Conservation (phyloP, 371 early-diverging fungal genomes). For the Mucor mucedo region DNA sequence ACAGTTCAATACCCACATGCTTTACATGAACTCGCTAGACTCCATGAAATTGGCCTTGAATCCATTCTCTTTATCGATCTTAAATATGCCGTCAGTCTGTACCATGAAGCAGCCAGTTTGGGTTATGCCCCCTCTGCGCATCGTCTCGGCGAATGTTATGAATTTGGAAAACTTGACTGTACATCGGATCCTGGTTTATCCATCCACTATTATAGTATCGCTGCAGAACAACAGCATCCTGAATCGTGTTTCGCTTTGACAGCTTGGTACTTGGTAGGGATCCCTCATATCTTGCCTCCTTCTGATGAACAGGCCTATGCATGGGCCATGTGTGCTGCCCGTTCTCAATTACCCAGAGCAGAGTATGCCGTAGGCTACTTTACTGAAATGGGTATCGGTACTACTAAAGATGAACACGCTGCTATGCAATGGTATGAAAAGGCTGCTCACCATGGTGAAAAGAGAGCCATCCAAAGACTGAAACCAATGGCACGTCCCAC, state of each 20-base stretch:
- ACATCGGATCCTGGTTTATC: constrained; percentile 72
- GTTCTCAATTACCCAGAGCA: constrained; percentile 83
- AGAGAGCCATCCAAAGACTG: constrained; percentile 40
- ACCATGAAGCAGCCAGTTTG: constrained; percentile 63
- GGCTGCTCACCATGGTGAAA: constrained; percentile 53
- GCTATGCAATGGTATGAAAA: constrained; percentile 85
- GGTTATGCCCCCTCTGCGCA: constrained; percentile 74
- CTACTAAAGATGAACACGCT: constrained; percentile 62
- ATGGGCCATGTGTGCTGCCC: constrained; percentile 84
- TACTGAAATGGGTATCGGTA: constrained; percentile 87
- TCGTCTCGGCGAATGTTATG: constrained; percentile 86
- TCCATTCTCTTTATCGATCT: constrained; percentile 73
- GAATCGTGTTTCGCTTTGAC: constrained; percentile 93
- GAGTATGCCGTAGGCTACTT: constrained; percentile 95
- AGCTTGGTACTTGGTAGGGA: constrained; percentile 96
- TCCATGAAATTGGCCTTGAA: constrained; percentile 74
- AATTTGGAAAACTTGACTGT: constrained; percentile 70
- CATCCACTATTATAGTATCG: constrained; percentile 79
- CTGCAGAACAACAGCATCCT: constrained; percentile 88
- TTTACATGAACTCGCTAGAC: constrained; percentile 74
- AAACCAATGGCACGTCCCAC: constrained; percentile 3
- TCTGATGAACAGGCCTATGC: constrained; percentile 90
- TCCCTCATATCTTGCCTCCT: constrained; percentile 70
- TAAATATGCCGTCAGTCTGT: constrained; percentile 69
- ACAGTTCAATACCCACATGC: constrained; percentile 81